phyloP scores from a whole-genome alignment of 1,284 basidiomycete genomes.

The Ganoderma multipileum region DNA sequence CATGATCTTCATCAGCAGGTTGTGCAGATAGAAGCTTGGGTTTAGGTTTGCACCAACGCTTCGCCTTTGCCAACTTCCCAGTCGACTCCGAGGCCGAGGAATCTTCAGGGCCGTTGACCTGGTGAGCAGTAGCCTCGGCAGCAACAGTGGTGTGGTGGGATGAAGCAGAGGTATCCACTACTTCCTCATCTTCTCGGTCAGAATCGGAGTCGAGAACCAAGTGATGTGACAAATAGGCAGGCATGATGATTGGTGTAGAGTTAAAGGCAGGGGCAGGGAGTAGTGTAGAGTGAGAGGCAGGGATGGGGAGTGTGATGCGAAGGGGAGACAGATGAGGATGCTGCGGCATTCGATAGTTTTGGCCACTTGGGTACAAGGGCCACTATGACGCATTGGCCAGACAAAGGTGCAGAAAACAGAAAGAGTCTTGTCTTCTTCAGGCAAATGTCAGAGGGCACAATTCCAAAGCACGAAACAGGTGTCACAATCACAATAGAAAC shows the following conservation, averaged over 20 bases:
- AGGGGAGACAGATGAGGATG: neutral
- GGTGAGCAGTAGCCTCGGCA: neutral
- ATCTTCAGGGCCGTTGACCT: neutral
- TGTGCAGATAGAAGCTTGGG: neutral
- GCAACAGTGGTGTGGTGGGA: neutral
- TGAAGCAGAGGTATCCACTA: neutral
- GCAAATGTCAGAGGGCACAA: too few species aligned
- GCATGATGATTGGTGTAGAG: neutral
- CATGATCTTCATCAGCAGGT: neutral
- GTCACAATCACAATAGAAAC: neutral
- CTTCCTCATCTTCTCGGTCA: neutral
- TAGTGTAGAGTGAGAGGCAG: neutral
- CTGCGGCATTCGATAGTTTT: neutral
- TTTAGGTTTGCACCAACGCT: neutral
- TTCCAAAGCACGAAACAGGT: neutral
- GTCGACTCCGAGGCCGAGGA: neutral
- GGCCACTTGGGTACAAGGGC: neutral
- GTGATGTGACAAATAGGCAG: neutral
- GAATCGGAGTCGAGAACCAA: neutral
- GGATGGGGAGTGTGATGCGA: neutral
- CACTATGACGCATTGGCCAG: neutral
- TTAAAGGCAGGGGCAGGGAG: neutral
- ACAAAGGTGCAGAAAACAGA: neutral
- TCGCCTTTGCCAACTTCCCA: neutral
- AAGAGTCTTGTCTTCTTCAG: too few species aligned